Evolutionary conservation across 1,284 basidiomycete species (phyloP), one percentile per base, ranked within the genome.

Genomic region (Cryptococcus sp.): DNA sequence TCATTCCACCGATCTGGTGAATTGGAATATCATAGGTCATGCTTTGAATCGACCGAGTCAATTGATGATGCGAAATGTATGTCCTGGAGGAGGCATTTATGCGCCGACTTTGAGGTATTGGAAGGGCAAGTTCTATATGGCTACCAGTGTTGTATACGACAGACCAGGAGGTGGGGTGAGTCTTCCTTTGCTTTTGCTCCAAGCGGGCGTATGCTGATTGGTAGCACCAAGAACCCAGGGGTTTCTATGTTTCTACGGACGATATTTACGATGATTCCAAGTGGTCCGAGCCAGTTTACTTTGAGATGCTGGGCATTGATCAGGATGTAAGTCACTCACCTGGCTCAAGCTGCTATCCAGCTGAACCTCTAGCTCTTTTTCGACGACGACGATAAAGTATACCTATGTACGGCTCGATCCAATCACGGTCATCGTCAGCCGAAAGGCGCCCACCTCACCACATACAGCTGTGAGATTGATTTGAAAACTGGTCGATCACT

Each of bases 1-100:
- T 48, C 59, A 60, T 28, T 50, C 47, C 2, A 54, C 28, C 1
- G 64, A 66, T 43, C 54, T 68, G 3, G 45, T 63, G 31, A 56
- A 58, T 46, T 68, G 66, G 64, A 57, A 51, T 37, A 50, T 64
- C 5, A 61, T 65, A 21, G 61, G 64, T 0, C 64, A 68, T 55
- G 62, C 56, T 5, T 32, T 67, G 10, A 65, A 53, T 36, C 47
- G 63, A 10, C 43, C 32, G 7, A 55, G 48, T 10, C 65, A 67
- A 51, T 48, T 63, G 24, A 48, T 61, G 23, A 52, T 67, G 55
- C 49, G 63, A 9, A 56, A 50, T 5, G 50, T 52, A 11, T 59
- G 60, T 32, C 39, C 56, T 10, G 52, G 54, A 3, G 58, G 40
- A 4, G 65, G 65, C 9, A 55, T 65, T 14, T 67, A 48, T 25